phyloP scores from a whole-genome alignment of 768 basidiomycete species.

The Rhizopogon rudus region DNA sequence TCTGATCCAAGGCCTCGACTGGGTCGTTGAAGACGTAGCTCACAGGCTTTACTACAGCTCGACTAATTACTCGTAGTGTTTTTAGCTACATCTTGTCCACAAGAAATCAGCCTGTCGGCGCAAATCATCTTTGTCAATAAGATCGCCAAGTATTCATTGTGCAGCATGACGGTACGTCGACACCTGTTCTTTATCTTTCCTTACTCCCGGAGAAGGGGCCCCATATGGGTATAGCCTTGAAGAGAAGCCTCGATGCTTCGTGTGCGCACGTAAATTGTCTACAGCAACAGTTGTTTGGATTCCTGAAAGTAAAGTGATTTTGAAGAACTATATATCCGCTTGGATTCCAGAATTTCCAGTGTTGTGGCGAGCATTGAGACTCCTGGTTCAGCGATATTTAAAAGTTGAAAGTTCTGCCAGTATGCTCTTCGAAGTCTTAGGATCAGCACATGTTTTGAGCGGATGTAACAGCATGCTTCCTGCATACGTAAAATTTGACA shows the following conservation, averaged over 20 bases:
- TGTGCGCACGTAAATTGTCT: background rate
- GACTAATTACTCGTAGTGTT: constrained; percentile 10
- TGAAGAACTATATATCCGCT: background rate
- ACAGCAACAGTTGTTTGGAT: background rate
- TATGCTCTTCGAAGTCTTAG: too few relatives aligned
- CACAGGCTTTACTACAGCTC: constrained; percentile 81
- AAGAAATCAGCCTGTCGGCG: background rate
- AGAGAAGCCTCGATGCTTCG: background rate
- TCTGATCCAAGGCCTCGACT: constrained; percentile 80
- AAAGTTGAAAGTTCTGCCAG: too few relatives aligned
- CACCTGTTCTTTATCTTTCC: background rate
- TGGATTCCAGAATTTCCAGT: too few relatives aligned
- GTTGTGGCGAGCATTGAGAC: background rate
- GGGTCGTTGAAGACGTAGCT: constrained; percentile 89
- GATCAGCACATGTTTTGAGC: background rate
- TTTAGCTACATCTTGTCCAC: background rate
- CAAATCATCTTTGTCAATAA: background rate
- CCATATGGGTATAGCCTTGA: background rate
- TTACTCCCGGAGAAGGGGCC: background rate
- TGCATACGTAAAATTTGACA: constrained; percentile 27
- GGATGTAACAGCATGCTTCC: constrained; percentile 14
- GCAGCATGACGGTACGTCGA: background rate
- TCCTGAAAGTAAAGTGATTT: background rate
- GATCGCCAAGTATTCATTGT: background rate
- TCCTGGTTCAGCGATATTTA: too few relatives aligned